Evolutionary conservation across 2,329 filamentous ascomycete species (phyloP).

Genomic region (Nigrospora sphaerica): DNA sequence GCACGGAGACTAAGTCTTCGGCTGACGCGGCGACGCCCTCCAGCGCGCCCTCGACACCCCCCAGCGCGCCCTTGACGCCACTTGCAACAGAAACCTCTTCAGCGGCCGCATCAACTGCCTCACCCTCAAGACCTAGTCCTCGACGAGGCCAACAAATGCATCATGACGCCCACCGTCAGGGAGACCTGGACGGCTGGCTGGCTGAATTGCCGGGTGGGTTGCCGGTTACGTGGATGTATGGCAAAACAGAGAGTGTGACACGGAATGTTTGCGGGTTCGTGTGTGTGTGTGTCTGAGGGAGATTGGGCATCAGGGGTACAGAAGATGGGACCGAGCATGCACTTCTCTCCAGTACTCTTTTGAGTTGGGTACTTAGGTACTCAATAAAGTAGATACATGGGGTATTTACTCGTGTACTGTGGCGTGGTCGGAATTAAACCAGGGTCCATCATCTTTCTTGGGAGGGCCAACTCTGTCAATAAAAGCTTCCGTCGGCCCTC

Average conservation of each 20-base stretch:
- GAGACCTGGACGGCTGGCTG: conserved; percentile 27
- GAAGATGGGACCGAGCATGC: no score
- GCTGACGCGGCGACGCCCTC: conserved; percentile 31
- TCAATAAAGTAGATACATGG: no score
- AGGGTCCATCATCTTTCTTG: no score
- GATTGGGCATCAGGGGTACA: no score
- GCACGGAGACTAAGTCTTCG: conserved; percentile 33
- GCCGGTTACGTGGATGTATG: conserved; percentile 7
- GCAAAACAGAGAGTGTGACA: neutral
- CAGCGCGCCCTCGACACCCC: conserved; percentile 27
- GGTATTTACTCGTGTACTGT: no score
- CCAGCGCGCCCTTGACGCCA: conserved; percentile 25
- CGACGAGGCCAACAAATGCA: conserved; percentile 24
- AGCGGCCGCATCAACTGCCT: conserved; percentile 19
- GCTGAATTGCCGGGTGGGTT: conserved; percentile 16
- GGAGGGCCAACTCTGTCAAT: no score
- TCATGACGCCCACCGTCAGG: conserved; percentile 15
- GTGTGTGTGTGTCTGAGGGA: no score
- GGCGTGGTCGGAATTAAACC: no score
- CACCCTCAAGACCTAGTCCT: conserved; percentile 19
- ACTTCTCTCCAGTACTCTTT: no score
- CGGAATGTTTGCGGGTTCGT: no score
- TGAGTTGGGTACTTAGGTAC: no score
- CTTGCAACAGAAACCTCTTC: conserved; percentile 25
- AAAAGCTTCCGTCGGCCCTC: no score